phyloP scores from a whole-genome alignment of 345 rosid genomes.

The Toxicodendron radicans region DNA sequence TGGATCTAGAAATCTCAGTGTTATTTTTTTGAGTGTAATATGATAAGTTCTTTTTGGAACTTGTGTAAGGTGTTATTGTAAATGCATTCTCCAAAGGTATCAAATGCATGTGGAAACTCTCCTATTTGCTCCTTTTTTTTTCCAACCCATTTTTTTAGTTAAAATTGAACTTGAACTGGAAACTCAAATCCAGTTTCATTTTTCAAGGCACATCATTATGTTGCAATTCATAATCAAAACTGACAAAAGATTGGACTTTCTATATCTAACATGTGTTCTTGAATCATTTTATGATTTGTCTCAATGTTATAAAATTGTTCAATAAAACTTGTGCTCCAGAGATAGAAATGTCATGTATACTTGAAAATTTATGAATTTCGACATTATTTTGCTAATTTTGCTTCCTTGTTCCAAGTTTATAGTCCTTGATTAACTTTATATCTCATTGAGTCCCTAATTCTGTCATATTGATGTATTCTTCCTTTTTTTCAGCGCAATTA shows the following conservation, averaged over 20 bases:
- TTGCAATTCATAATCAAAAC: background rate
- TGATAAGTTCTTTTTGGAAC: background rate
- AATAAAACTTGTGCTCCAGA: background rate
- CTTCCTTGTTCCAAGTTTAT: background rate
- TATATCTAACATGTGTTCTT: background rate
- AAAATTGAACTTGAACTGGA: background rate
- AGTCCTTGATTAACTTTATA: background rate
- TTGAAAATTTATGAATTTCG: background rate
- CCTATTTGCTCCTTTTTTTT: background rate
- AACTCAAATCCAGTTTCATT: background rate
- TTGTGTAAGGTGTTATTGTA: background rate
- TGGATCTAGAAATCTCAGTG: background rate
- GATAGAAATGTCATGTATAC: background rate
- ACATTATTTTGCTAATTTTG: background rate
- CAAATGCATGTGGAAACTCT: background rate
- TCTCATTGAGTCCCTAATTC: background rate
- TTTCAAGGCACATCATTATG: background rate
- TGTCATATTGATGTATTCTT: background rate
- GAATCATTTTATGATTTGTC: background rate
- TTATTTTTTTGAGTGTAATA: background rate
- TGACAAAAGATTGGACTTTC: background rate
- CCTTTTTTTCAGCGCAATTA: conserved; percentile 39
- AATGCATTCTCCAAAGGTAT: background rate
- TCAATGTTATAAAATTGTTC: background rate
- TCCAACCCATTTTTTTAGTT: too few species aligned